Conservation (phyloP, 495 filamentous ascomycete genomes). For the Ramalina peruviana region DNA sequence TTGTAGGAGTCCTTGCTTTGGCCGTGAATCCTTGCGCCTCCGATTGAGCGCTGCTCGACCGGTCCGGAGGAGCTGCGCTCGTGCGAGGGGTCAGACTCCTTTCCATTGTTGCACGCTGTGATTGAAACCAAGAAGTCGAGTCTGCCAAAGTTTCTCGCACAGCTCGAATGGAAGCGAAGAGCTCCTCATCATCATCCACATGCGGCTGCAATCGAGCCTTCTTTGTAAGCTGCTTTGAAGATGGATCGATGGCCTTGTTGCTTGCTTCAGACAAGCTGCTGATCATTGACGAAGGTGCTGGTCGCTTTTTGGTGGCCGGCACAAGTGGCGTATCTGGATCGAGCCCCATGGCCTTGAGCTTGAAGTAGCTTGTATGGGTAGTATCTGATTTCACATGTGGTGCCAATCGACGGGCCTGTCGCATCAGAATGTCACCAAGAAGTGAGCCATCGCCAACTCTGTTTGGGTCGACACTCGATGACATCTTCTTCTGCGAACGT, state of each 20-base stretch:
- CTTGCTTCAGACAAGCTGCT: not conserved
- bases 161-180: constrained; percentile 15
- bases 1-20: constrained; percentile 10
- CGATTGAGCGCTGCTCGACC: constrained; percentile 6
- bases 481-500: not conserved
- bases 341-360: constrained; percentile 16
- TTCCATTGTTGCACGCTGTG: constrained; percentile 13
- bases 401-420: constrained; percentile 5
- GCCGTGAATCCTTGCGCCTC: constrained; percentile 7
- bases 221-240: not conserved
- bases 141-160: constrained; percentile 15
- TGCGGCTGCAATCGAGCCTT: not conserved
- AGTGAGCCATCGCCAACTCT: constrained; percentile 3
- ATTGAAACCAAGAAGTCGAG: constrained; percentile 13
- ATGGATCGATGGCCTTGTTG: no score
- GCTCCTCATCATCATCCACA: constrained; percentile 10
- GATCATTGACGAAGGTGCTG: not conserved
- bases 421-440: constrained; percentile 9
- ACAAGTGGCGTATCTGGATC: constrained; percentile 16
- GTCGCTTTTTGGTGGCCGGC: constrained; percentile 8
- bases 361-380: constrained; percentile 17
- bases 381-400: constrained; percentile 9
- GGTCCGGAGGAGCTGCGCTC: not conserved
- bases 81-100: constrained; percentile 6
- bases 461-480: constrained; percentile 2